Conservation (phyloP, 257 asterid species). For the Plantago major region DNA sequence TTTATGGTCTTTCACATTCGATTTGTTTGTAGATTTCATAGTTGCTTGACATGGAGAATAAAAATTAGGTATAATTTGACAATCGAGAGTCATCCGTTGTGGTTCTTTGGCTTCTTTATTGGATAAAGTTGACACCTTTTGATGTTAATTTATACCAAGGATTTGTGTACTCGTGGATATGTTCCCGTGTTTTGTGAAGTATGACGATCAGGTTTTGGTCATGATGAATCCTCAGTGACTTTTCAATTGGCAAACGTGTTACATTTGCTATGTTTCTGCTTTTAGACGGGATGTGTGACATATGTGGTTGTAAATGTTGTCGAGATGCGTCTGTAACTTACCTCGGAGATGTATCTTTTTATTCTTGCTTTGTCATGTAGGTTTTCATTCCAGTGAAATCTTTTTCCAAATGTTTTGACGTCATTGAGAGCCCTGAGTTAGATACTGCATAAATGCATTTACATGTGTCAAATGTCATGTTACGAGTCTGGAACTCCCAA, state of each 20-base stretch:
- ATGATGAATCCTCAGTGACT: not conserved
- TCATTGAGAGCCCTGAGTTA: not conserved
- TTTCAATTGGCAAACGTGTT: too few species aligned
- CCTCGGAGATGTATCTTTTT: not conserved
- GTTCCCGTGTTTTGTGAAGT: conserved; percentile 10
- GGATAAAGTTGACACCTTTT: not conserved
- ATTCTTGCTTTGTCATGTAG: conserved; percentile 9
- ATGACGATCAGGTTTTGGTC: conserved; percentile 10
- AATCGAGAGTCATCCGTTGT: not conserved
- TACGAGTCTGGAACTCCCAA: not conserved
- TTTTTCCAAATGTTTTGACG: not conserved
- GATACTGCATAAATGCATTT: not conserved
- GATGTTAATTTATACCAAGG: not conserved
- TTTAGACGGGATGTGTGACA: too few species aligned
- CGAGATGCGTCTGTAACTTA: not conserved
- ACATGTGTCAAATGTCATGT: not conserved
- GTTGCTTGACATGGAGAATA: not conserved
- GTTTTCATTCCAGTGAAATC: not conserved
- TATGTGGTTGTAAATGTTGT: not conserved
- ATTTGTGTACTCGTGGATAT: conserved; percentile 3
- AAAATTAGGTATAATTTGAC: conserved; percentile 4
- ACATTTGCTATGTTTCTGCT: too few species aligned
- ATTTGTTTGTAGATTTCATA: conserved; percentile 8
- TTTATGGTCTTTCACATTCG: conserved; percentile 15
- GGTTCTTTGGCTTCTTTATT: not conserved